These are phyloP conservation scores for Fraxinus latifolia DNA, from an alignment of 305 asterid genomes.

Conservation along the genomic window DNA sequence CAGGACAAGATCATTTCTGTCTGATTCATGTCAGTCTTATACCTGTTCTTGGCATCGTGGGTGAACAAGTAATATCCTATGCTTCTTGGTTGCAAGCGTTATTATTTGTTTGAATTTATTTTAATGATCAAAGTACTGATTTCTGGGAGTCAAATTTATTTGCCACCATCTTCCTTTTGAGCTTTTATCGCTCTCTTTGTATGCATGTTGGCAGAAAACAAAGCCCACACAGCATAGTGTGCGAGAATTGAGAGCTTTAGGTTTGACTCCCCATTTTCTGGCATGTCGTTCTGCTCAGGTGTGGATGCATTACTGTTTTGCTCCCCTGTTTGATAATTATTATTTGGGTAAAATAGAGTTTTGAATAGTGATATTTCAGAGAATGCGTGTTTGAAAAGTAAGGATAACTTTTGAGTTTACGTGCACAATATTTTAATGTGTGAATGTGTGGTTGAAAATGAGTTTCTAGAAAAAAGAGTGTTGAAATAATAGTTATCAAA, in stretches of 20 bases:
- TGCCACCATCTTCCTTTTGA: neutral
- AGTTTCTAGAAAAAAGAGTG: too few species aligned
- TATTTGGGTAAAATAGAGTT: too few species aligned
- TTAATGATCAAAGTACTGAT: neutral
- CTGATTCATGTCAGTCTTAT: constrained; percentile 91
- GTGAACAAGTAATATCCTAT: constrained; percentile 74
- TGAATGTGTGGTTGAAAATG: too few species aligned
- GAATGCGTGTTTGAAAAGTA: too few species aligned
- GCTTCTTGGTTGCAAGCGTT: constrained; percentile 11
- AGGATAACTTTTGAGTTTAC: too few species aligned
- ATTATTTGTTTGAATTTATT: neutral
- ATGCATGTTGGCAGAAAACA: constrained; percentile 65
- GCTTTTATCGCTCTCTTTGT: constrained; percentile 14
- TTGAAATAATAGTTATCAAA: too few species aligned
- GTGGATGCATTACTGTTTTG: neutral
- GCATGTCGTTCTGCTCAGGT: constrained; percentile 97
- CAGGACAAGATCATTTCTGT: constrained; percentile 84
- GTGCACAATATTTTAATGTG: too few species aligned
- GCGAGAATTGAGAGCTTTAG: constrained; percentile 86
- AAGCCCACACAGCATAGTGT: constrained; percentile 97
- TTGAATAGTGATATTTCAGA: too few species aligned
- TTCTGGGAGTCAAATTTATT: neutral
- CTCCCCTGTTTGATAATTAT: too few species aligned
- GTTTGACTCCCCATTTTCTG: constrained; percentile 84
- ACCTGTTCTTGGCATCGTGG: constrained; percentile 88